A percentile compares a stretch with the other conserved stretches of the same genome.
Evolutionary conservation across 2,329 filamentous ascomycete genomes (phyloP).

Genomic region (Exophiala spinifera): DNA sequence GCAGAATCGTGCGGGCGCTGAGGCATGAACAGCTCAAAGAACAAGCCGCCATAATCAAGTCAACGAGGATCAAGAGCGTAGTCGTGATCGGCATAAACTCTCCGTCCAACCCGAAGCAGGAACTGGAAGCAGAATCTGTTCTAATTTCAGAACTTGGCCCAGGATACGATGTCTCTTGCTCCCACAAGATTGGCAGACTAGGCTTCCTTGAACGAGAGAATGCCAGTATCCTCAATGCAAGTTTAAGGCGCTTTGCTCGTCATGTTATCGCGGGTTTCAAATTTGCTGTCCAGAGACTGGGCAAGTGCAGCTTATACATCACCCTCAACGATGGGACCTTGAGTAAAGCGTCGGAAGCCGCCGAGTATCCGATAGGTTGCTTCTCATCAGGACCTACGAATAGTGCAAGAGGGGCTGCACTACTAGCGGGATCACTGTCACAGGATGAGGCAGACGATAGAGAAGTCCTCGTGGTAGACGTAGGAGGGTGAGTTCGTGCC

Average conservation of each 20-base stretch:
- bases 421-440: constrained; percentile 42
- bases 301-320: constrained; percentile 55
- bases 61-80: constrained; percentile 37
- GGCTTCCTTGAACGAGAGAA: constrained; percentile 59
- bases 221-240: constrained; percentile 62
- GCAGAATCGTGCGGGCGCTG: constrained; percentile 42
- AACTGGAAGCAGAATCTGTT: constrained; percentile 40
- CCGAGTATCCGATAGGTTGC: constrained; percentile 56
- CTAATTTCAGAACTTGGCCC: constrained; percentile 39
- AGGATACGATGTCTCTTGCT: constrained; percentile 40
- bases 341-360: constrained; percentile 52
- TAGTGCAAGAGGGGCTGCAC: constrained; percentile 61
- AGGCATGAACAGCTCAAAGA: constrained; percentile 38
- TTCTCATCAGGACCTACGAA: constrained; percentile 64
- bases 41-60: constrained; percentile 35
- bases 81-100: constrained; percentile 47
- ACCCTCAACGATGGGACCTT: constrained; percentile 64
- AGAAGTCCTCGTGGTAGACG: constrained; percentile 44
- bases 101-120: constrained; percentile 41
- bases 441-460: constrained; percentile 16
- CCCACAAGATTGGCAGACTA: constrained; percentile 43
- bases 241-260: constrained; percentile 56
- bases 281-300: constrained; percentile 49
- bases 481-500: constrained; percentile 45
- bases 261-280: constrained; percentile 57